Evolutionary conservation across 1,139 yeast species (phyloP).

Genomic region (Insectozyma bohioensis): DNA sequence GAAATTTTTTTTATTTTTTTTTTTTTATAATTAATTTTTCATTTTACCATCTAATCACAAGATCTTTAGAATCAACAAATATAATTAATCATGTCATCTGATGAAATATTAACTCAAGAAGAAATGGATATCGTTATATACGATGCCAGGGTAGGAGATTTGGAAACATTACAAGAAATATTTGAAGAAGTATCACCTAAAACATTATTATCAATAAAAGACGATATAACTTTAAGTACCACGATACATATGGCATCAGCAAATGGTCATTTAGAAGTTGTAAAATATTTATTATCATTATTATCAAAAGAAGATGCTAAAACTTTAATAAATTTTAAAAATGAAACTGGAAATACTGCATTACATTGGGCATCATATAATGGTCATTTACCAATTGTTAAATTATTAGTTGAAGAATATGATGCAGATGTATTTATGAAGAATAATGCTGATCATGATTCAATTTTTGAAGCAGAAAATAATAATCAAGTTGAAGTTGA

Average conservation of each 20-base stretch:
- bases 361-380: conserved; percentile 94
- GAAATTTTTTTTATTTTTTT: neutral
- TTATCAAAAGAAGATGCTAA: conserved; percentile 45
- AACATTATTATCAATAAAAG: conserved; percentile 52
- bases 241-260: conserved; percentile 95
- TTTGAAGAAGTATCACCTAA: conserved; percentile 61
- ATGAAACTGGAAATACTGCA: conserved; percentile 88
- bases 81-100: conserved; percentile 4
- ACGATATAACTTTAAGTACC: conserved; percentile 65
- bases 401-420: conserved; percentile 68
- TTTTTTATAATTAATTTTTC: no score
- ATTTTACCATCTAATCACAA: neutral
- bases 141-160: conserved; percentile 86
- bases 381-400: conserved; percentile 75
- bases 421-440: conserved; percentile 79
- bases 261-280: conserved; percentile 79
- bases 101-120: conserved; percentile 47
- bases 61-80: conserved; percentile 4
- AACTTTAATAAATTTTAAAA: conserved; percentile 52
- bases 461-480: conserved; percentile 85
- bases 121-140: conserved; percentile 79
- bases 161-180: conserved; percentile 67
- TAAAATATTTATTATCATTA: conserved; percentile 57
- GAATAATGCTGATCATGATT: conserved; percentile 76
- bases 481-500: conserved; percentile 65